Percentiles rank a stretch among this genome's conserved stretches.
phyloP scores from a whole-genome alignment of 768 basidiomycete genomes.

The Grammothele lineata region DNA sequence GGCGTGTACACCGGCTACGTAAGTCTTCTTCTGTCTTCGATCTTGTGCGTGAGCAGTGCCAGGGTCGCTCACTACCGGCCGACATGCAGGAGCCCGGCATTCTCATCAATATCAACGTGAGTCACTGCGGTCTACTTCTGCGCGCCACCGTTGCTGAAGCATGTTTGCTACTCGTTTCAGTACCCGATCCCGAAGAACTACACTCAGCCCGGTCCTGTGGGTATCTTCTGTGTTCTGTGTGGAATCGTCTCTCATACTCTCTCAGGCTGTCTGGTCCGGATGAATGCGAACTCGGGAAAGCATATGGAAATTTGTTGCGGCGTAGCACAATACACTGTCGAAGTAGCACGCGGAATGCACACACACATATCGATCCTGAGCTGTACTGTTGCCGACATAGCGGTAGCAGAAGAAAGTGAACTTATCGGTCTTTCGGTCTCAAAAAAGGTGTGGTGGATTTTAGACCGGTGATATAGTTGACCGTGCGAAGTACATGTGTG shows the following conservation, averaged over 20 bases:
- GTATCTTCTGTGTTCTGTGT: not conserved
- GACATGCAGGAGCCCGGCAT: slow-evolving; percentile 6
- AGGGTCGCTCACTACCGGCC: not conserved
- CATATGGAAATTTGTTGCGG: too few species aligned
- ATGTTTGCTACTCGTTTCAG: not conserved
- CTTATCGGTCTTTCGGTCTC: too few species aligned
- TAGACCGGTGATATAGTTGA: too few species aligned
- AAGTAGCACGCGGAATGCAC: too few species aligned
- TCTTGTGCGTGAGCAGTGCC: not conserved
- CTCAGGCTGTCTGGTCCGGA: slow-evolving; percentile 3
- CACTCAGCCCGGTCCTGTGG: slow-evolving; percentile 6
- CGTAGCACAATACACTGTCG: too few species aligned
- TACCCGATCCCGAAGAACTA: slow-evolving; percentile 12
- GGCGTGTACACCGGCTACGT: slow-evolving; percentile 30
- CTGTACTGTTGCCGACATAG: too few species aligned
- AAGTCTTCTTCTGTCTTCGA: not conserved
- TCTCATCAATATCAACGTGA: slow-evolving; percentile 13
- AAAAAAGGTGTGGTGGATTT: too few species aligned
- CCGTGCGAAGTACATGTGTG: too few species aligned
- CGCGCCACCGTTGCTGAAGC: too few species aligned
- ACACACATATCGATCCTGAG: too few species aligned
- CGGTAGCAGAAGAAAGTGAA: too few species aligned
- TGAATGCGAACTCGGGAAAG: not conserved
- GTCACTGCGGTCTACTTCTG: not conserved
- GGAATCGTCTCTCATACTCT: not conserved